A percentile compares a stretch with the other conserved stretches of the same genome.
phyloP scores from a whole-genome alignment of 2,329 filamentous ascomycete species.

The Macrophomina tecta region DNA sequence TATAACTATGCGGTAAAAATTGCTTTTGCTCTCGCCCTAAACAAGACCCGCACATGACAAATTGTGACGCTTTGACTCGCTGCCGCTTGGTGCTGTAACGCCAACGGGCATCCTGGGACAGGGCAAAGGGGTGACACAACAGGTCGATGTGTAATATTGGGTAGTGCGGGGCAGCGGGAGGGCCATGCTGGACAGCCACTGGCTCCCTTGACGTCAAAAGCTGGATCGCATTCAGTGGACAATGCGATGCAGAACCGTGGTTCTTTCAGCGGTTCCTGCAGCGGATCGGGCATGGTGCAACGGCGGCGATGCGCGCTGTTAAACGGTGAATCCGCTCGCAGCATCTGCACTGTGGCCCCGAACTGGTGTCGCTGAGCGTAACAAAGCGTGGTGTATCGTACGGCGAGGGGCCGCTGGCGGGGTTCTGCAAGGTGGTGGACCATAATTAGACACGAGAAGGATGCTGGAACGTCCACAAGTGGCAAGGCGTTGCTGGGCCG shows the following conservation, averaged over 20 bases:
- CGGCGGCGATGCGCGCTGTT: neutral
- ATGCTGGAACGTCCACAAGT: neutral
- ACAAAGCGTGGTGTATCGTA: neutral
- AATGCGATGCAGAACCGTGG: constrained; percentile 7
- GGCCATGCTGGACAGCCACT: neutral
- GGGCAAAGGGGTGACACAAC: neutral
- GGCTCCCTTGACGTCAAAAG: constrained; percentile 9
- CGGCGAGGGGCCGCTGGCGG: neutral
- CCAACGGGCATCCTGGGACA: neutral
- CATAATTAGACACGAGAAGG: constrained; percentile 25
- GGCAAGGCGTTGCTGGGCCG: constrained; percentile 6
- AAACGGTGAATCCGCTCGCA: neutral
- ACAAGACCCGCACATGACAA: neutral
- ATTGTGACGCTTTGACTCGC: neutral
- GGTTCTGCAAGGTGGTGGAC: neutral
- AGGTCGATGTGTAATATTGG: neutral
- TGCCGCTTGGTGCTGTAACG: neutral
- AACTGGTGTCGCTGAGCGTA: too few relatives aligned
- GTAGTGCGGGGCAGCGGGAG: neutral
- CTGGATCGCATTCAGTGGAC: neutral
- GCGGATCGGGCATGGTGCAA: constrained; percentile 10
- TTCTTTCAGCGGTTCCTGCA: constrained; percentile 19
- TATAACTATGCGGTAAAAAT: constrained; percentile 25
- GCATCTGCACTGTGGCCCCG: neutral
- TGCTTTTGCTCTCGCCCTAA: constrained; percentile 22